Evolutionary conservation across 2,329 filamentous ascomycete species (phyloP).

Genomic region (Verticillium dahliae): DNA sequence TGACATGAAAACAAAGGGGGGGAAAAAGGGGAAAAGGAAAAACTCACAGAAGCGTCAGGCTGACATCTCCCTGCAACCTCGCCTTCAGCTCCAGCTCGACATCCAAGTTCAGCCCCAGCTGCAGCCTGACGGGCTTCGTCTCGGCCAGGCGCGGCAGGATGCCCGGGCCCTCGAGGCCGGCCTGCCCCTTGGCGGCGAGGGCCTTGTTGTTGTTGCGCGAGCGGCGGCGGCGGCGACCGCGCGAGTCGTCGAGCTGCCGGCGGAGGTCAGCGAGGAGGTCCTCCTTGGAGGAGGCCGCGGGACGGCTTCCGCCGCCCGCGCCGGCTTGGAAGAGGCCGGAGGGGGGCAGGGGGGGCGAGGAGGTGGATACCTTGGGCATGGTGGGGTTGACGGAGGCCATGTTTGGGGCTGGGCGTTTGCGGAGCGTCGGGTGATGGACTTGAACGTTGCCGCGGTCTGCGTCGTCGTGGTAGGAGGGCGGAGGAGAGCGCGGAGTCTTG

Average conservation of each 20-base stretch:
- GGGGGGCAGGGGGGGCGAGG: slow-evolving; percentile 1
- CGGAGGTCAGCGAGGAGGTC: slow-evolving; percentile 13
- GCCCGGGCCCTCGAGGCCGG: slow-evolving; percentile 8
- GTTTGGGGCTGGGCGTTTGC: not conserved
- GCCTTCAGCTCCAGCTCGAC: slow-evolving; percentile 75
- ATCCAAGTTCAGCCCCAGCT: slow-evolving; percentile 68
- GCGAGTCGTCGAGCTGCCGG: slow-evolving; percentile 9
- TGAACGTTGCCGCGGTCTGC: not conserved
- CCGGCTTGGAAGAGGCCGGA: not conserved
- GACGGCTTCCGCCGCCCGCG: not conserved
- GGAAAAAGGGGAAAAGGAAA: not conserved
- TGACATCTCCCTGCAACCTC: slow-evolving; percentile 69
- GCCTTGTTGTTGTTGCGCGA: slow-evolving; percentile 7
- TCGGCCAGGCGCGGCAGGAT: slow-evolving; percentile 18
- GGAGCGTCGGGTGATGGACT: not conserved
- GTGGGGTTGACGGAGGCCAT: not conserved
- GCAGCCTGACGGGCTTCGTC: slow-evolving; percentile 60
- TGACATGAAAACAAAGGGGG: not conserved
- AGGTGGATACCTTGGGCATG: slow-evolving; percentile 4
- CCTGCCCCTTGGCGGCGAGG: slow-evolving; percentile 1
- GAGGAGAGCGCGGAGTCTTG: not conserved
- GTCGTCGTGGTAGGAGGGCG: not conserved
- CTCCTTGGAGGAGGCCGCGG: slow-evolving; percentile 2
- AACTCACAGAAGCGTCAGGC: slow-evolving; percentile 59
- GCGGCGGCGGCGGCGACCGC: slow-evolving; percentile 1